These are phyloP conservation scores for Vitis labrusca DNA, from an alignment of 164 flowering plant genomes.

Conservation along the genomic window DNA sequence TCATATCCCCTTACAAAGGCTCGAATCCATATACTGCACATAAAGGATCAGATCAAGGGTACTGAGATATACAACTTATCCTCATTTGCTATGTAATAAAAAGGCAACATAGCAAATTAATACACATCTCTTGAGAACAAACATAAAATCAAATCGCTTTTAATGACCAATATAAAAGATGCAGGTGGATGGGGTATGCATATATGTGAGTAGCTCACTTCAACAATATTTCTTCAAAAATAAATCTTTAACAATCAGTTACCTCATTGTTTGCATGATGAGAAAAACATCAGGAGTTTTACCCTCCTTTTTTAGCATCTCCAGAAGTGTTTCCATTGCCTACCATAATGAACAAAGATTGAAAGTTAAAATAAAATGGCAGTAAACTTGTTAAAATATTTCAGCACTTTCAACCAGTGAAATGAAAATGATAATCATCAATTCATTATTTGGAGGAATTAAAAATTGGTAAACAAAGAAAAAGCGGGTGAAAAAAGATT, in stretches of 20 bases:
- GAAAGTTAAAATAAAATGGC: slow-evolving; percentile 3
- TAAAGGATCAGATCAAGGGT: background rate
- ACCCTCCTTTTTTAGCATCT: slow-evolving; percentile 75
- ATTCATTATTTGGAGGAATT: too few species aligned
- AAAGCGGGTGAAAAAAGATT: too few species aligned
- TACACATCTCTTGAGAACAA: background rate
- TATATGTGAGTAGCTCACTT: background rate
- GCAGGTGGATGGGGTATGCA: background rate
- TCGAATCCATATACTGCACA: background rate
- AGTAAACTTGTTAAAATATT: background rate
- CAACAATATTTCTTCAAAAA: background rate
- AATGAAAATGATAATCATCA: too few species aligned
- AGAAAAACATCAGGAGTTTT: slow-evolving; percentile 60
- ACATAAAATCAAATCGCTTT: background rate
- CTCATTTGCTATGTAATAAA: background rate
- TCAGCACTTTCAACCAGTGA: background rate
- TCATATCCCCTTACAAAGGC: too few species aligned
- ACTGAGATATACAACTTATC: background rate
- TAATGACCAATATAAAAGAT: background rate
- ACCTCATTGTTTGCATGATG: slow-evolving; percentile 79
- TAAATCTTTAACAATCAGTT: slow-evolving; percentile 5
- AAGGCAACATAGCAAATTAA: background rate
- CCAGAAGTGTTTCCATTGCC: slow-evolving; percentile 72
- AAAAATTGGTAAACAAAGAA: too few species aligned
- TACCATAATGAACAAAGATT: slow-evolving; percentile 22